Percentiles rank a stretch among this genome's conserved stretches.
Conservation (phyloP, 768 basidiomycete species). For the Sarcomyxa edulis region DNA sequence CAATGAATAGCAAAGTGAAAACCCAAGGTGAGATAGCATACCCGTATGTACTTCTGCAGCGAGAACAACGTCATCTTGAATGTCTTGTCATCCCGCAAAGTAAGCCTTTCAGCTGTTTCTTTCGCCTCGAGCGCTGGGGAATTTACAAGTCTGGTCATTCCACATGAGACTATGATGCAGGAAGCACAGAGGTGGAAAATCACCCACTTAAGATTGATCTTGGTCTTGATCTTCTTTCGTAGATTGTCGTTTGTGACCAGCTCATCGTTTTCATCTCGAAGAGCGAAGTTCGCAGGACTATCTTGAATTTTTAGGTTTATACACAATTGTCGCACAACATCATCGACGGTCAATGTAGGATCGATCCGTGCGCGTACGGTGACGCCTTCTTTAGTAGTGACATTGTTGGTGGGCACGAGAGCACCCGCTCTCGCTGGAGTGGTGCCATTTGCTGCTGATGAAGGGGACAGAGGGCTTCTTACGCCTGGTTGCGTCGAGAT, state of each 20-base stretch:
- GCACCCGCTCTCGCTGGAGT: slow-evolving; percentile 31
- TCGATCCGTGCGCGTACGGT: slow-evolving; percentile 84
- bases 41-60: slow-evolving; percentile 75
- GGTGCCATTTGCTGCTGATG: slow-evolving; percentile 31
- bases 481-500: too few species aligned
- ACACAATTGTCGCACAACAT: slow-evolving; percentile 81
- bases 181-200: neutral
- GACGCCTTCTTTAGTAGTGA: slow-evolving; percentile 68
- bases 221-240: slow-evolving; percentile 73
- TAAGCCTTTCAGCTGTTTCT: slow-evolving; percentile 70
- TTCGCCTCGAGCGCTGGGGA: slow-evolving; percentile 76
- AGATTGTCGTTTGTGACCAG: slow-evolving; percentile 86
- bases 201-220: slow-evolving; percentile 71
- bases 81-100: slow-evolving; percentile 50
- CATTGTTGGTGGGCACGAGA: slow-evolving; percentile 79
- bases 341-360: slow-evolving; percentile 75
- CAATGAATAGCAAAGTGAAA: neutral
- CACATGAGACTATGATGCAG: neutral
- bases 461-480: slow-evolving; percentile 22
- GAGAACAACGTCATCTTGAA: slow-evolving; percentile 69
- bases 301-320: slow-evolving; percentile 76
- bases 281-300: slow-evolving; percentile 63
- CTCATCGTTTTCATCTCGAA: slow-evolving; percentile 80
- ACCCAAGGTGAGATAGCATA: slow-evolving; percentile 23
- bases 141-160: slow-evolving; percentile 58